Conservation (phyloP, 2,329 filamentous ascomycete genomes). For the Alternaria metachromatica region DNA sequence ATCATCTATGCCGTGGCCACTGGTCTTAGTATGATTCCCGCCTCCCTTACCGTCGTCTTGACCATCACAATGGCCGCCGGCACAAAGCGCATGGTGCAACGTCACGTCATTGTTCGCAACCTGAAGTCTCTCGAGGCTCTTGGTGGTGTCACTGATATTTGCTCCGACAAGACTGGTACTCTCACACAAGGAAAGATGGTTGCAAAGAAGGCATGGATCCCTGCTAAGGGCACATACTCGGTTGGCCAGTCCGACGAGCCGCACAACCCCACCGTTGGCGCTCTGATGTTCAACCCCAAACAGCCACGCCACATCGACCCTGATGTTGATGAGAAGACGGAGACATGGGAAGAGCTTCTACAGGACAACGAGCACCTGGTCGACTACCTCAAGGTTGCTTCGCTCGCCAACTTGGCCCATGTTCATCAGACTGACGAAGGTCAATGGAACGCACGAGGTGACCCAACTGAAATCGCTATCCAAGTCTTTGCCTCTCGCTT, state of each 20-base stretch:
- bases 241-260: constrained; percentile 39
- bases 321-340: constrained; percentile 34
- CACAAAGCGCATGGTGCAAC: constrained; percentile 45
- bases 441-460: constrained; percentile 42
- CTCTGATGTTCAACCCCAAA: constrained; percentile 36
- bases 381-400: constrained; percentile 41
- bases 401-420: constrained; percentile 40
- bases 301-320: constrained; percentile 33
- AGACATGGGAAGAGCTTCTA: constrained; percentile 31
- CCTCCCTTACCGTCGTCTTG: constrained; percentile 43
- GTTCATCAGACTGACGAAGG: constrained; percentile 1
- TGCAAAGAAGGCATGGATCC: constrained; percentile 44
- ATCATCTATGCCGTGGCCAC: constrained; percentile 49
- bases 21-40: constrained; percentile 48
- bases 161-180: constrained; percentile 44
- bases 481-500: constrained; percentile 76
- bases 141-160: constrained; percentile 46
- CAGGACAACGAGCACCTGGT: constrained; percentile 37
- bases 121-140: constrained; percentile 47
- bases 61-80: constrained; percentile 50
- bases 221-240: constrained; percentile 41
- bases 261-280: constrained; percentile 42
- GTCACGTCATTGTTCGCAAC: constrained; percentile 47
- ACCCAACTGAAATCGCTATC: constrained; percentile 71
- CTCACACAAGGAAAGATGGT: constrained; percentile 47